Conservation (phyloP, 805 yeast genomes). For the Metschnikowia borealis region DNA sequence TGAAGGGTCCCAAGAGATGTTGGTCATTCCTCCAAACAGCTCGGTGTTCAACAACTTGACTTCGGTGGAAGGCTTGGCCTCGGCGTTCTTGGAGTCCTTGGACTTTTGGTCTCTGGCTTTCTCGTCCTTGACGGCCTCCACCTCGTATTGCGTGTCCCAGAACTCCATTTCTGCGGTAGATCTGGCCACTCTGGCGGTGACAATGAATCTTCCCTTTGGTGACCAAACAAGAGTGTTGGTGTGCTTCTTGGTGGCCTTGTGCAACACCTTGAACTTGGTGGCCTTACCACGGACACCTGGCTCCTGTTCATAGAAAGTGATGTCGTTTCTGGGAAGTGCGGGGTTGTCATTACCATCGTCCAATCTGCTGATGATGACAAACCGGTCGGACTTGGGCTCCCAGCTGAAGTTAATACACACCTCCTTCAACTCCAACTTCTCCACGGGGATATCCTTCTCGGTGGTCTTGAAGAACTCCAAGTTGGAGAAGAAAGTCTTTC, state of each 20-base stretch:
- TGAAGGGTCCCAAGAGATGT: slow-evolving; percentile 90
- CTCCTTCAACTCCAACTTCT: slow-evolving; percentile 88
- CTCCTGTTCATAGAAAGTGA: slow-evolving; percentile 83
- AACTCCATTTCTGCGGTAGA: slow-evolving; percentile 71
- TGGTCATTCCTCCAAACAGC: slow-evolving; percentile 74
- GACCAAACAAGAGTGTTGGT: slow-evolving; percentile 79
- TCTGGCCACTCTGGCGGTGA: slow-evolving; percentile 45
- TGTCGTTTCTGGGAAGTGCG: slow-evolving; percentile 60
- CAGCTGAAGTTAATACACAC: slow-evolving; percentile 84
- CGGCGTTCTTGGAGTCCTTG: slow-evolving; percentile 33
- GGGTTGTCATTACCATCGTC: slow-evolving; percentile 56
- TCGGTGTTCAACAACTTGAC: slow-evolving; percentile 60
- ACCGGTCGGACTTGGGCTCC: slow-evolving; percentile 93
- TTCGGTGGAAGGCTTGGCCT: slow-evolving; percentile 1
- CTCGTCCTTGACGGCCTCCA: slow-evolving; percentile 21
- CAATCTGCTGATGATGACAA: slow-evolving; percentile 67
- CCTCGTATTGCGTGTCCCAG: slow-evolving; percentile 81
- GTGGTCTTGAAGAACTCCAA: slow-evolving; percentile 84
- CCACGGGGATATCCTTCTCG: slow-evolving; percentile 92
- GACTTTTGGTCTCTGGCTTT: not conserved
- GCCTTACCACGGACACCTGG: slow-evolving; percentile 45
- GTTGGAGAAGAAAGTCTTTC: slow-evolving; percentile 86
- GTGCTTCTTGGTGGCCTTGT: slow-evolving; percentile 56
- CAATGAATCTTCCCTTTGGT: slow-evolving; percentile 87
- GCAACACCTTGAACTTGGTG: slow-evolving; percentile 54